Evolutionary conservation across 2,329 filamentous ascomycete species (phyloP).

Genomic region (Colletotrichum brevisporum): DNA sequence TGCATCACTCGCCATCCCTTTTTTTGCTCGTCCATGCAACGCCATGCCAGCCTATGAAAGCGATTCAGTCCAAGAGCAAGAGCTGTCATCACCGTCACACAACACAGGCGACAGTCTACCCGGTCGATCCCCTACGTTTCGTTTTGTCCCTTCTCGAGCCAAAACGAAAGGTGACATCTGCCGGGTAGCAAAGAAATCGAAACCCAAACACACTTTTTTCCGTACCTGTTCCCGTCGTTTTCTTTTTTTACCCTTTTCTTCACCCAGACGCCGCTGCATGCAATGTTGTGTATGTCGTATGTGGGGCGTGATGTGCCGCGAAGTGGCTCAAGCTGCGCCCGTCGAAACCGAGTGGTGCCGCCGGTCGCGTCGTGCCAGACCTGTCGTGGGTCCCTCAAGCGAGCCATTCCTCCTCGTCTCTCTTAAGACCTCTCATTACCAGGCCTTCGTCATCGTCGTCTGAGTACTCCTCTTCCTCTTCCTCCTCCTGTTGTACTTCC

Average conservation of each 20-base stretch:
- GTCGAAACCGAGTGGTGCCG: slow-evolving; percentile 20
- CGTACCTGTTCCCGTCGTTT: slow-evolving; percentile 28
- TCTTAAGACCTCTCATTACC: slow-evolving; percentile 69
- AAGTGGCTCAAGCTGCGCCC: slow-evolving; percentile 10
- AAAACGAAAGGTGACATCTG: slow-evolving; percentile 4
- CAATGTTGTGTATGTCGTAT: slow-evolving; percentile 35
- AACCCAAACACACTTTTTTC: slow-evolving; percentile 26
- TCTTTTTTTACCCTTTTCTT: slow-evolving; percentile 11
- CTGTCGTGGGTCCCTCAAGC: slow-evolving; percentile 52
- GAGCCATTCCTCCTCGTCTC: slow-evolving; percentile 73
- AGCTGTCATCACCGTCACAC: slow-evolving; percentile 30
- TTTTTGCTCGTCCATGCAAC: slow-evolving; percentile 36
- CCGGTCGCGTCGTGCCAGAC: not conserved
- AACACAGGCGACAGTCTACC: slow-evolving; percentile 11
- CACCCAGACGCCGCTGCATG: slow-evolving; percentile 35
- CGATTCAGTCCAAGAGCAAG: slow-evolving; percentile 15
- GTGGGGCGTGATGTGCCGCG: slow-evolving; percentile 10
- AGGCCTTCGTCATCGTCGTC: slow-evolving; percentile 72
- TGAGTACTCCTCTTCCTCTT: slow-evolving; percentile 58
- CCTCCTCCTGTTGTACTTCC: slow-evolving; percentile 55
- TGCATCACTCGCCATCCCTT: slow-evolving; percentile 34
- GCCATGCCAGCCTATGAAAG: slow-evolving; percentile 39
- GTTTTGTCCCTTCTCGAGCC: not conserved
- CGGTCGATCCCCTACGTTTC: slow-evolving; percentile 8
- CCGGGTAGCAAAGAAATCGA: slow-evolving; percentile 25